Conservation (phyloP, 306 rosid species). For the Mimosa pudica region DNA sequence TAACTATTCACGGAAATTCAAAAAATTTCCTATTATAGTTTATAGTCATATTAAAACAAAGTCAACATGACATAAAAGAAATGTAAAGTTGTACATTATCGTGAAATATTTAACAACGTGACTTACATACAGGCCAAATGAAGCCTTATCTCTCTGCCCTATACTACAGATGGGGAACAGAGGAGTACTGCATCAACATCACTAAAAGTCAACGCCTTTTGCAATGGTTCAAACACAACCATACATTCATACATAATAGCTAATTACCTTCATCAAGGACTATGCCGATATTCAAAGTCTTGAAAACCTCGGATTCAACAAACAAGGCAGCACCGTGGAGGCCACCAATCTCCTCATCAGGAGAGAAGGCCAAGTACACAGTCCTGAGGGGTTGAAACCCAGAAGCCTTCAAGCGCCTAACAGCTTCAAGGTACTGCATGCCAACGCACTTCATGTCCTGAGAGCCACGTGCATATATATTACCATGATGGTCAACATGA, state of each 20-base stretch:
- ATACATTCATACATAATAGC: neutral
- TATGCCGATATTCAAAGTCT: constrained; percentile 66
- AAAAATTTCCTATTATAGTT: too few relatives aligned
- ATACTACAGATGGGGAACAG: too few relatives aligned
- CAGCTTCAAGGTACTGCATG: constrained; percentile 86
- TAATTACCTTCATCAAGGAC: constrained; percentile 84
- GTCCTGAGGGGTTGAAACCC: constrained; percentile 60
- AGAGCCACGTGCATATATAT: constrained; percentile 75
- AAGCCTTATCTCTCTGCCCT: too few relatives aligned
- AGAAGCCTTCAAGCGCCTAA: constrained; percentile 58
- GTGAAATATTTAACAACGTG: too few relatives aligned
- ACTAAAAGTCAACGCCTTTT: neutral
- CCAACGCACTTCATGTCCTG: constrained; percentile 98
- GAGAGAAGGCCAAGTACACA: constrained; percentile 67
- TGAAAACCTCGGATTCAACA: constrained; percentile 52
- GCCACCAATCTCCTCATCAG: constrained; percentile 95
- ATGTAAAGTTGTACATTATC: too few relatives aligned
- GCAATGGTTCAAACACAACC: neutral
- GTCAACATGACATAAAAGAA: too few relatives aligned
- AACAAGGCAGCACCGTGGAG: constrained; percentile 67
- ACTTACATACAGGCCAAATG: too few relatives aligned
- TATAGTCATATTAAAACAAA: too few relatives aligned
- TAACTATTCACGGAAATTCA: too few relatives aligned
- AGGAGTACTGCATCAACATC: too few relatives aligned
- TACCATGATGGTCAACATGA: constrained; percentile 55